phyloP scores from a whole-genome alignment of 352 stramenopile genomes.

The Elongisporangium undulatum region DNA sequence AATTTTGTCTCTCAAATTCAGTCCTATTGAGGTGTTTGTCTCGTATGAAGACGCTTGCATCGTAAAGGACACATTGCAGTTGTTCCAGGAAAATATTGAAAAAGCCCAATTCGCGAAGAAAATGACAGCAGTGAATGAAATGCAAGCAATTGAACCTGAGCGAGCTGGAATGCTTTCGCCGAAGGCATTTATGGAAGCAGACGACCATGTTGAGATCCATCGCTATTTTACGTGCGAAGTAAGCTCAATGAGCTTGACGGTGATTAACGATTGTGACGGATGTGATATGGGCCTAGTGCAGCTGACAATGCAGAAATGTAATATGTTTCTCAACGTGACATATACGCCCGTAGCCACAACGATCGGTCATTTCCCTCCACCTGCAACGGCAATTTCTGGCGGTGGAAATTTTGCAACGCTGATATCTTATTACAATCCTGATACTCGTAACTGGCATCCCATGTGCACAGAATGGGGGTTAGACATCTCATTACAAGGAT shows the following conservation, averaged over 20 bases:
- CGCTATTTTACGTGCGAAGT: conserved; percentile 78
- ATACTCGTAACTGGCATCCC: conserved; percentile 76
- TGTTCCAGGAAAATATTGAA: conserved; percentile 17
- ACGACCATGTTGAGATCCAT: conserved; percentile 42
- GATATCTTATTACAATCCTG: conserved; percentile 80
- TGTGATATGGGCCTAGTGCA: conserved; percentile 85
- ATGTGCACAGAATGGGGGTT: conserved; percentile 78
- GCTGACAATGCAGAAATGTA: conserved; percentile 61
- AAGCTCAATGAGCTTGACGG: conserved; percentile 53
- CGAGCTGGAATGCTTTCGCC: conserved; percentile 9
- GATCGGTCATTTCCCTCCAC: conserved; percentile 11
- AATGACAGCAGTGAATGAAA: background rate
- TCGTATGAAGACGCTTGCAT: conserved; percentile 78
- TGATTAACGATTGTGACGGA: conserved; percentile 85
- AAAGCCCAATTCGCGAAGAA: background rate
- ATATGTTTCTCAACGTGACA: conserved; percentile 74
- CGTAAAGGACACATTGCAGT: conserved; percentile 40
- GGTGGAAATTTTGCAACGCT: conserved; percentile 56
- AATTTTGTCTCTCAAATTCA: conserved; percentile 68
- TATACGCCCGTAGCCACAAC: conserved; percentile 18
- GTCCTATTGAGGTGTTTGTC: conserved; percentile 70
- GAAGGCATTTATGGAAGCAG: conserved; percentile 6
- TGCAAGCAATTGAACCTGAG: background rate
- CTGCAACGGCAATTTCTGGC: conserved; percentile 57
- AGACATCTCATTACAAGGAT: conserved; percentile 61